Evolutionary conservation across 1,284 basidiomycete genomes (phyloP), one percentile per base, ranked within the genome.

Genomic region (Papiliotrema terrestris): DNA sequence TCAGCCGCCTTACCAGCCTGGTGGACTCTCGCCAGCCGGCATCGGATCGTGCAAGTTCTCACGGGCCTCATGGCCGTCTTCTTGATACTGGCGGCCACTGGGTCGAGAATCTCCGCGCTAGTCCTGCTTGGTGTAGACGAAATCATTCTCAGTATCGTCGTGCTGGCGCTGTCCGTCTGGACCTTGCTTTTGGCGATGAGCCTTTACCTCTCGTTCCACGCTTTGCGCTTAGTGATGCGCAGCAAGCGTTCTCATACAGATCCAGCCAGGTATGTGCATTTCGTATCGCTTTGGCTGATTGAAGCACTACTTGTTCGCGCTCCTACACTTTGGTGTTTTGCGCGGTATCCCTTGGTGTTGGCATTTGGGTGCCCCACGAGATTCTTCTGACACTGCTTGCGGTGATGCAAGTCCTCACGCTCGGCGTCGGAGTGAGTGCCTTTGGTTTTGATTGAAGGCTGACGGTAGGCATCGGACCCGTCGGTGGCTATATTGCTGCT

Each of bases 271-370:
- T 32, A 32, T 32, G 29, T 32, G 29, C 5, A 5, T 32, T 32
- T 5, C 5, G 29, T 32, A 5, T 32, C 29, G 29, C 29, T 32
- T 32, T 5, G 11, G 29, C 29, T 32, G 29, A 32, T 32, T 5
- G 11, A 5, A 32, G 29, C 6, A 32, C 29, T 6, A 6, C 29
- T 32, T 32, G 6, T 32, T 32, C 29, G 29, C 29, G 11, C 11
- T 32, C 11, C 6, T 11, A 32, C 29, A 11, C 29, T 32, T 32
- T 32, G 29, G 37, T 13, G 73, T 95, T 11, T 76, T 92, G n/a
- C 84, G 93, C 81, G 85, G 89, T 11, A 86, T 86, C 81, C 79
- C 96, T 1, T 77, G 95, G 0, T 35, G 42, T 22, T 32, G 53
- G 17, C 17, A 20, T n/a, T 25, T 39, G 8, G 8, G 25, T 19